These are phyloP conservation scores for Starmerella potacharoeniae DNA, from an alignment of 805 yeast genomes.

Conservation along the genomic window DNA sequence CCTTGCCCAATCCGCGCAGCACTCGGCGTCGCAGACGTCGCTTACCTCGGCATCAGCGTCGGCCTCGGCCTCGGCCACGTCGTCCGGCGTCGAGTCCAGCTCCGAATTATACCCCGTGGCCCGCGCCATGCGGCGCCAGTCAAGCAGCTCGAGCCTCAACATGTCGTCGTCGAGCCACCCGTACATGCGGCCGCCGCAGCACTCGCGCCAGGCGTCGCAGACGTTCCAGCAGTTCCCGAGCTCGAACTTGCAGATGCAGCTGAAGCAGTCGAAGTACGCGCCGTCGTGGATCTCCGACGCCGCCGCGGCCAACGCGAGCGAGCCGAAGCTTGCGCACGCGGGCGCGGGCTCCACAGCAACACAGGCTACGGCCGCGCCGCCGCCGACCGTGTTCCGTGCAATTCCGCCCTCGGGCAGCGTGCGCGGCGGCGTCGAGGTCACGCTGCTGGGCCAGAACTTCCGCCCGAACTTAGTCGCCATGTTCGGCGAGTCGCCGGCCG, in stretches of 20 bases:
- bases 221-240: background rate
- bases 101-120: background rate
- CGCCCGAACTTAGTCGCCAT: constrained; percentile 70
- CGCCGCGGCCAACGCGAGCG: background rate
- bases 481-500: constrained; percentile 50
- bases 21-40: background rate
- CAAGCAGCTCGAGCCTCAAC: constrained; percentile 1
- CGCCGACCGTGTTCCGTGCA: constrained; percentile 65
- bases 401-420: constrained; percentile 95
- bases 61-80: constrained; percentile 4
- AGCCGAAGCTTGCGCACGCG: background rate
- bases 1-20: background rate
- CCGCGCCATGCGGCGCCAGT: background rate
- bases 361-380: background rate
- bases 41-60: background rate
- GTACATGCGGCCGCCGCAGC: constrained; percentile 1
- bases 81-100: constrained; percentile 1
- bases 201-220: background rate
- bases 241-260: background rate
- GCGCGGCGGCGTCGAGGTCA: constrained; percentile 92
- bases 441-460: constrained; percentile 78
- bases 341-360: background rate
- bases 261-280: background rate
- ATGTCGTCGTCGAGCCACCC: constrained; percentile 1
- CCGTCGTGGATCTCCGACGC: background rate